Evolutionary conservation across 257 asterid species (phyloP), one percentile per base, ranked within the genome.

Genomic region (Solanum etuberosum): DNA sequence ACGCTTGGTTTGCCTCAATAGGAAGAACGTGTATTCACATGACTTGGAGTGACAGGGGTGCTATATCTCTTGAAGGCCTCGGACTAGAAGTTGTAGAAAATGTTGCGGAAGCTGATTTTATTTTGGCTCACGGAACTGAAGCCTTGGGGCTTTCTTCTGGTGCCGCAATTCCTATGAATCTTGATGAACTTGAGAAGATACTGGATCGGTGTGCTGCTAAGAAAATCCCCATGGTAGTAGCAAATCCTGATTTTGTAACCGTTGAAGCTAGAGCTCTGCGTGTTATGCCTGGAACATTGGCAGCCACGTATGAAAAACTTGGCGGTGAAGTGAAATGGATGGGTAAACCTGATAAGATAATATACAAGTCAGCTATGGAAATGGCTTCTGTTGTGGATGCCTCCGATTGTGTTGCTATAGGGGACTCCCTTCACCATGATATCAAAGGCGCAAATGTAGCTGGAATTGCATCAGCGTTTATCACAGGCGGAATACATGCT

Each of bases 251-350:
- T 94, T 95, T 94, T 89, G 96, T 97, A 86, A 97, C 99, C 23
- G 99, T 97, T 85, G 99, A 97, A 90, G 96, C 95, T 63, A 93
- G 99, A 88, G 98, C 93, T 80, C 93, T 94, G 86, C 93, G 96
- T 20, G 98, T 93, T 89, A 97, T 97, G 99, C 99, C 98, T 42
- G 99, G 99, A 88, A 94, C 98, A 42, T 85, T 97, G 89, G 99
- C 98, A 63, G 92, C 96, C 61, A 92, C 92, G 13, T 97, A 94
- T 31, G 98, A 95, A 93, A 93, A 94, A 89, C 96, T 95, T 89
- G 98, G 99, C 40, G 99, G 99, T 84, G 96, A 97, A 92, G 99
- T 95, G 86, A 95, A 94, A 91, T 97, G 99, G 99, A 97, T 97
- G 98, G 99, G 99, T 86, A 97, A 97, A 92, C 99, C 99, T 51